Evolutionary conservation across 208 protist species (phyloP).

Genomic region (Trypanosoma scelopori): DNA sequence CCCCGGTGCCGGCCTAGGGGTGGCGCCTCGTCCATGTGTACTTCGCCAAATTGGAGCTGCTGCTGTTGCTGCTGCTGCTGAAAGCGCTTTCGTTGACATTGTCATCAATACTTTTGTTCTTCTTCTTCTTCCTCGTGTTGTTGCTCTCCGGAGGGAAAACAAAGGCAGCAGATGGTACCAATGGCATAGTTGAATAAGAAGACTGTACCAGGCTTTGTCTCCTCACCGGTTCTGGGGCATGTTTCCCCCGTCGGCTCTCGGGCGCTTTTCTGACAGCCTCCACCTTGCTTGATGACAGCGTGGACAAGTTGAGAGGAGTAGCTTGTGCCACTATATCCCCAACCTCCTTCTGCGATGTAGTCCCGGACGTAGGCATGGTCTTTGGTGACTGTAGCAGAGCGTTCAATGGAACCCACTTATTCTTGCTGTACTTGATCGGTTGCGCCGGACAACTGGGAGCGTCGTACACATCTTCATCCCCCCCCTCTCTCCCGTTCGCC

Average conservation of each 20-base stretch:
- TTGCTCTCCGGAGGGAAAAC: not conserved
- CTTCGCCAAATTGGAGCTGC: too few species aligned
- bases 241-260: too few species aligned
- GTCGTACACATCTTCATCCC: conserved; percentile 14
- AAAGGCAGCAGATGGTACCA: too few species aligned
- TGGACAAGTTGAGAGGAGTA: not conserved
- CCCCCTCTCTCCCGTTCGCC: not conserved
- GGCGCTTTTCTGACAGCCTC: too few species aligned
- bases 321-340: not conserved
- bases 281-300: not conserved
- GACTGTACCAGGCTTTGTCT: not conserved
- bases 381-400: too few species aligned
- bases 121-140: not conserved
- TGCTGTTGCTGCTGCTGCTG: too few species aligned
- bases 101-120: not conserved
- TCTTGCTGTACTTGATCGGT: not conserved
- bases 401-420: too few species aligned
- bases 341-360: not conserved
- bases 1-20: too few species aligned
- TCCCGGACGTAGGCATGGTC: too few species aligned
- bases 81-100: too few species aligned
- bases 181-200: too few species aligned
- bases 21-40: too few species aligned
- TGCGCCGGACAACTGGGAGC: conserved; percentile 3
- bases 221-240: conserved; percentile 10